Base-by-base conservation (phyloP, 257 asterid species). In the Ehretia macrophylla region DNA sequence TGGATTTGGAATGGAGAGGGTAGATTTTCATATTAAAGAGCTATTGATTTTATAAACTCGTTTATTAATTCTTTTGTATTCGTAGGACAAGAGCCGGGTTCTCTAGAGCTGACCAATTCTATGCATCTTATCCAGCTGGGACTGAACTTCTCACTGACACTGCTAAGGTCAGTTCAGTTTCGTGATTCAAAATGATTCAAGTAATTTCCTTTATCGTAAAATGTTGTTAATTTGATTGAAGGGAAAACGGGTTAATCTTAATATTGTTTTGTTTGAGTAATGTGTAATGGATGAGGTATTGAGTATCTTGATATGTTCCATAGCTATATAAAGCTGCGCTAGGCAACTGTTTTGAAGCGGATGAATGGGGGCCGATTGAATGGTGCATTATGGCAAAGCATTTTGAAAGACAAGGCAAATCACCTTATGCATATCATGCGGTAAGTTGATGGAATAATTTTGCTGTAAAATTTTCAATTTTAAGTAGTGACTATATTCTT, bases 61-160 rank as follows among this genome's bases (percentile, higher is more conserved):
- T 38, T 50, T 22, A 48, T 13, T 21, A 49, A 38, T 70, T 50
- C 68, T 5, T 70, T 21, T 27, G 51, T 44, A 56, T 62, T 59
- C 65, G 72, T 79, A 92, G 99, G 65, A 92, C 94, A 18, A 83
- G 97, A 70, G 99, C 96, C 48, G 99, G 97, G 67, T 76, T 78
- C 80, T 83, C 97, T 1, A 81, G 95, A 78, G 96, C 78, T 67
- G 99, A 92, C 71, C 97, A 92, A 62, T 88, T 84, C 64, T 92
- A 92, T 75, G 97, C 96, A 27, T 86, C 99, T 55, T 89, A 84
- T 71, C 95, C 99, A 18, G 94, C 96, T 75, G 99, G 99, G 49
- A 86, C 96, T 8, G 97, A 86, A 79, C 89, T 93, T 69, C 85
- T 93, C 21, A 77, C 87, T 6, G 97, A 88, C 73, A 76, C 94